These are phyloP conservation scores for Alisma plantagoaquatica DNA, from an alignment of 106 monocot species.

Conservation along the genomic window DNA sequence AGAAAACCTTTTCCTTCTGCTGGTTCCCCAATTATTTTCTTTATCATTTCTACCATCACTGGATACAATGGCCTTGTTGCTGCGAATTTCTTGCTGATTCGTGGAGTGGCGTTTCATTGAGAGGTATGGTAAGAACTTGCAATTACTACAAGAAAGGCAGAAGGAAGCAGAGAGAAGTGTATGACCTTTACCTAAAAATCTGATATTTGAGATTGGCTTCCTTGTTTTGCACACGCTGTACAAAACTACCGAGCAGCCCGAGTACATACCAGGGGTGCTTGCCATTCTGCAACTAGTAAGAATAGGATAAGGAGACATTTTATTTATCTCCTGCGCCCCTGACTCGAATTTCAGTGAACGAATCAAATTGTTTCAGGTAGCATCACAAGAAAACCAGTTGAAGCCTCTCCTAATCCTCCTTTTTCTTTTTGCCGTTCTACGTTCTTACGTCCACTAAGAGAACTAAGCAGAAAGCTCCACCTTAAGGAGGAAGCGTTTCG, in stretches of 20 bases:
- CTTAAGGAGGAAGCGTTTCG: too few species aligned
- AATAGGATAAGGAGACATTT: background rate
- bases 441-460: too few species aligned
- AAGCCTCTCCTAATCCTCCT: too few species aligned
- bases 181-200: background rate
- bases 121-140: background rate
- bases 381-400: too few species aligned
- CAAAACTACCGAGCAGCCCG: background rate
- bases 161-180: background rate
- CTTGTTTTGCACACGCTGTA: background rate
- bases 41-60: background rate
- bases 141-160: background rate
- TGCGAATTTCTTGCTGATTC: background rate
- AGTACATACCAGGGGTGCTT: background rate
- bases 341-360: too few species aligned
- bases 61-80: background rate
- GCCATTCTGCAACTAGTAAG: background rate
- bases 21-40: background rate
- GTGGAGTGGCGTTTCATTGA: background rate
- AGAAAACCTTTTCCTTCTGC: background rate
- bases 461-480: too few species aligned
- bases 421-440: too few species aligned
- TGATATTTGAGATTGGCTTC: background rate
- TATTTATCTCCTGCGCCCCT: too few species aligned
- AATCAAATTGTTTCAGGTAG: too few species aligned